Conservation (phyloP, 2,329 filamentous ascomycete genomes). For the Myriosclerotinia scirpicola region DNA sequence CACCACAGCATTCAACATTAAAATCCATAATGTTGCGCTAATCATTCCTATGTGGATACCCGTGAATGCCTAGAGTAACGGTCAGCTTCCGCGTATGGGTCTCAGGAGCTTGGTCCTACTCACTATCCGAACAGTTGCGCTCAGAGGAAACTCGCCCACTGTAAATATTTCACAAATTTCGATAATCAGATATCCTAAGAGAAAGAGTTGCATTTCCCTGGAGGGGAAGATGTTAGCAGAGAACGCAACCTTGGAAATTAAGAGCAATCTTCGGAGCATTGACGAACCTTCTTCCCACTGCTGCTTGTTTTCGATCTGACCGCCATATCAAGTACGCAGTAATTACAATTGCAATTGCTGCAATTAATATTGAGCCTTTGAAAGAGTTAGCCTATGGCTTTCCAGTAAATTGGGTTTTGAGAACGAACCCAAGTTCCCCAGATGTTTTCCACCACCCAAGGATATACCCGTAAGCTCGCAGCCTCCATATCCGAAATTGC, state of each 20-base stretch:
- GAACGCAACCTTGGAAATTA: not conserved
- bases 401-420: conserved; percentile 7
- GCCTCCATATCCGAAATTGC: conserved; percentile 49
- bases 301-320: conserved; percentile 87
- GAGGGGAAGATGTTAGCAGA: conserved; percentile 29
- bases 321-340: conserved; percentile 69
- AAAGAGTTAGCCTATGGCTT: conserved; percentile 37
- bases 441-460: conserved; percentile 61
- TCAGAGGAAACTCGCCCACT: conserved; percentile 81
- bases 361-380: conserved; percentile 82
- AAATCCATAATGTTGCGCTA: conserved; percentile 81
- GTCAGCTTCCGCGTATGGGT: conserved; percentile 23
- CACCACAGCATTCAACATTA: conserved; percentile 88
- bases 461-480: conserved; percentile 76
- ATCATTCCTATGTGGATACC: conserved; percentile 90
- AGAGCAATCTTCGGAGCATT: not conserved
- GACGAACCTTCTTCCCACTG: conserved; percentile 83
- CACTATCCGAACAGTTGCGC: conserved; percentile 69
- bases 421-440: conserved; percentile 79
- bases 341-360: conserved; percentile 70
- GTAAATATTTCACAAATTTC: conserved; percentile 97
- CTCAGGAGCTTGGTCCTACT: conserved; percentile 40
- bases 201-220: conserved; percentile 96
- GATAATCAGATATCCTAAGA: conserved; percentile 81
- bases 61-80: conserved; percentile 67